Evolutionary conservation across 306 rosid genomes (phyloP), one percentile per base, ranked within the genome.

Genomic region (Fagus sylvatica): DNA sequence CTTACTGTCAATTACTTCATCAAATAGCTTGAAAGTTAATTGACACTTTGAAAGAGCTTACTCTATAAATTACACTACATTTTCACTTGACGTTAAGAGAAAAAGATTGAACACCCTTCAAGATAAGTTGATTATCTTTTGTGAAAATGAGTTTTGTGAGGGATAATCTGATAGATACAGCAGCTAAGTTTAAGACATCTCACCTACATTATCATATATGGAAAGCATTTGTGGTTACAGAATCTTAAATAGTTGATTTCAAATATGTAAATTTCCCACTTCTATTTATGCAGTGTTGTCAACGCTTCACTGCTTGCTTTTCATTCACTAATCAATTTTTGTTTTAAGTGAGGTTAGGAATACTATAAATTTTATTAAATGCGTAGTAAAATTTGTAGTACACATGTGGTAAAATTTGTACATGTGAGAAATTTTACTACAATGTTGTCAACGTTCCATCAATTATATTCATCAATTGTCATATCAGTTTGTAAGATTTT

Each of bases 71-170:
- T 33, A 34, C 75, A 65, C 79, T 77, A 74, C 53, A 74, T 39
- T 65, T 65, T 65, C 71, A 65, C 46, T 8, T 66, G 71, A 66
- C 30, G 71, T 39, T n/a, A 2, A 39, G 71, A 80, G 91, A 87
- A 88, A 90, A 88, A 85, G 94, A 87, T 90, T 80, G 81, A 89
- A 76, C 89, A 88, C 88, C 89, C 90, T 83, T 77, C 76, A 79
- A 82, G 85, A 77, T 82, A 81, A 82, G 87, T 81, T 71, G 84
- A 79, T 84, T 82, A 57, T 70, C 61, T 69, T 74, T 40, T 12
- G 77, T 79, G 84, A 83, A 81, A 76, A 73, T 67, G 84, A 86
- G 90, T 60, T 74, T 56, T 84, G 73, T 74, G 53, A 41, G 62
- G 22, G 2, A 16, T 36, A 69, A 12, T 71, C 34, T 75, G 77